phyloP scores from a whole-genome alignment of 306 rosid genomes.

The Herpetospermum pedunculosum region DNA sequence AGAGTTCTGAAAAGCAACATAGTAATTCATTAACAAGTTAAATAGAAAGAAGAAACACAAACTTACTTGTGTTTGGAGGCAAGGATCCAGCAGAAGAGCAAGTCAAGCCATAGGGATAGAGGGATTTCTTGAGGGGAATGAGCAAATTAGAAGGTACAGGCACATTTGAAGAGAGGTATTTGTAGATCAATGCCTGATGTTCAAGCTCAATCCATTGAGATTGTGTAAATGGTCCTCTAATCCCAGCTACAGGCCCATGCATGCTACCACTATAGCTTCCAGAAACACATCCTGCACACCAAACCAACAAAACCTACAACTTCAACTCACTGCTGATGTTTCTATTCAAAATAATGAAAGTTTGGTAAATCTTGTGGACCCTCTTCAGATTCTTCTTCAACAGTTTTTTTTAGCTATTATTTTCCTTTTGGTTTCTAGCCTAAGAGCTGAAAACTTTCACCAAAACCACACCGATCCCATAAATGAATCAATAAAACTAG shows the following conservation, averaged over 20 bases:
- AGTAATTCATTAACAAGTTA: background rate
- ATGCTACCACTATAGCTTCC: constrained; percentile 28
- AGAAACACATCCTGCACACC: constrained; percentile 26
- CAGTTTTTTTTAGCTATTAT: background rate
- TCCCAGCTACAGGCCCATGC: constrained; percentile 25
- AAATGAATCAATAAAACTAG: background rate
- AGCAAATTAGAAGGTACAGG: constrained; percentile 43
- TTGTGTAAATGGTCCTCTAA: constrained; percentile 37
- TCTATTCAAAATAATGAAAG: background rate
- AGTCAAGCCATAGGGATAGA: constrained; percentile 27
- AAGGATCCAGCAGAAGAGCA: constrained; percentile 19
- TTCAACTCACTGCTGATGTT: background rate
- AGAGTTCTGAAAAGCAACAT: background rate
- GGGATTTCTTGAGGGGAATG: constrained; percentile 33
- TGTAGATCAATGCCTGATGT: constrained; percentile 54
- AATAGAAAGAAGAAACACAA: constrained; percentile 8
- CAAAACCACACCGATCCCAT: background rate
- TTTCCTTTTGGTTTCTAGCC: background rate
- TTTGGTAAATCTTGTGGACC: background rate
- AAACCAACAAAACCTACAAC: constrained; percentile 4
- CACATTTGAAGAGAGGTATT: constrained; percentile 36
- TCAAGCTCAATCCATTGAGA: constrained; percentile 55
- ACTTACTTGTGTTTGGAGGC: constrained; percentile 32
- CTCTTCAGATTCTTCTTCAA: background rate
- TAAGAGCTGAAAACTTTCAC: background rate